These are phyloP conservation scores for Williopsis jadinii DNA, from an alignment of 1,139 yeast species.

Conservation along the genomic window DNA sequence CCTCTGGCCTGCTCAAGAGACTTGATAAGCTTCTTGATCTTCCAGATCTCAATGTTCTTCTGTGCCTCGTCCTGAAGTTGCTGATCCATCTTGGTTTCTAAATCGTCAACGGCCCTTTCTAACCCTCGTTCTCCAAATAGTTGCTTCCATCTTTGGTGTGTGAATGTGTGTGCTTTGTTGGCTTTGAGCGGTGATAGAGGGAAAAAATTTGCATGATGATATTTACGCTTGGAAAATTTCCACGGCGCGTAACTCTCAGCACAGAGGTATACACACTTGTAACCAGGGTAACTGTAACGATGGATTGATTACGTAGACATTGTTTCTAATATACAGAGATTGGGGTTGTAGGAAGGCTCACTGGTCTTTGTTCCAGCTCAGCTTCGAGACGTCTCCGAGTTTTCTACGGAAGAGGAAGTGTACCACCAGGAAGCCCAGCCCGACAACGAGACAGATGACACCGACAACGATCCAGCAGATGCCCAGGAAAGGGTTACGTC, in stretches of 20 bases:
- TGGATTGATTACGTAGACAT: neutral
- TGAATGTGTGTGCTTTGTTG: neutral
- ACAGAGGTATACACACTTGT: neutral
- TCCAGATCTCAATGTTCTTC: constrained; percentile 97
- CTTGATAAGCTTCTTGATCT: constrained; percentile 88
- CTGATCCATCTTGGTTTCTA: no score
- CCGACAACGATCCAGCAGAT: constrained; percentile 89
- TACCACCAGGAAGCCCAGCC: constrained; percentile 17
- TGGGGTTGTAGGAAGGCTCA: neutral
- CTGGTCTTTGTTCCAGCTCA: constrained; percentile 21
- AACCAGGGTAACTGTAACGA: neutral
- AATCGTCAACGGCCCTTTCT: no score
- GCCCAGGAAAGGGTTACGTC: constrained; percentile 82
- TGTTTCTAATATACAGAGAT: neutral
- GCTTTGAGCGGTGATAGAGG: neutral
- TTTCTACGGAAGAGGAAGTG: constrained; percentile 19
- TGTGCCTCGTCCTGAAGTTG: constrained; percentile 58
- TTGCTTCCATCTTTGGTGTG: neutral
- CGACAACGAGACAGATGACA: constrained; percentile 45
- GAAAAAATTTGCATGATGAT: constrained; percentile 1
- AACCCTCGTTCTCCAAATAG: no score
- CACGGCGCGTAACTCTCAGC: neutral
- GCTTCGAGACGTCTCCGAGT: constrained; percentile 20
- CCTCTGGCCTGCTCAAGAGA: constrained; percentile 89
- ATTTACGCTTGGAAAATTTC: constrained; percentile 1